Base-by-base conservation (phyloP, 2,329 filamentous ascomycete genomes). In the Didymellaceae sp. region DNA sequence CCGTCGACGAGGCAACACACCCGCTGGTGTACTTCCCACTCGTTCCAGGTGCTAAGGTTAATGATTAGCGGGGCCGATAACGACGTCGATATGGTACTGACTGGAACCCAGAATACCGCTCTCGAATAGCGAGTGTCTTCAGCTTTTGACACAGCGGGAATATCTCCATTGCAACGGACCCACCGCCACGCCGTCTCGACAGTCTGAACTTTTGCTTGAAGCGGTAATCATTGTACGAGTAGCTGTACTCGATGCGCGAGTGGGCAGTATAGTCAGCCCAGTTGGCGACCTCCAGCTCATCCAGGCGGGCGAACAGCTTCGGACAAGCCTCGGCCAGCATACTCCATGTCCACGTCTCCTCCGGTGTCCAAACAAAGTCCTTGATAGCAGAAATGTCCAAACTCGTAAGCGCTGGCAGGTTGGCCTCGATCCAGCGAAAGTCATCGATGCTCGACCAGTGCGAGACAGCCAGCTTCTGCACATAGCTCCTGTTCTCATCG, bases 211-310 rank as follows among this genome's bases (percentile, higher is more conserved):
- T 65, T 28, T 58, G 61, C 59, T 71, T 73, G 58, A 69, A 73
- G 25, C 65, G 58, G 34, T 72, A 73, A 54, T 73, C 69, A 39
- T 68, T 64, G 57, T 67, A 71, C 11, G 68, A 66, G 51, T 73
- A 73, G 55, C 62, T 68, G 55, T 72, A 71, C 49, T 71, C 68
- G 31, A 72, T 68, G 24, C 66, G 63, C n/a, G 65, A 64, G 43
- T 73, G 70, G 8, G 65, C 66, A 0, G 64, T 66, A 48, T 70
- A 72, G 59, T 73, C 70, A 7, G 69, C 67, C 70, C 70, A 72
- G 40, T 72, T 71, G 14, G 65, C 61, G 6, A 72, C 68, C 42
- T 71, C 68, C 7, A 73, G 58, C 51, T 71, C 65, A 14, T 71
- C 65, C 2, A 72, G 43, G 1, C 62, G 61, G n/a, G 14, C 58